These are phyloP conservation scores for Penicillium hesseltinei DNA, from an alignment of 2,329 filamentous ascomycete genomes.

Conservation along the genomic window DNA sequence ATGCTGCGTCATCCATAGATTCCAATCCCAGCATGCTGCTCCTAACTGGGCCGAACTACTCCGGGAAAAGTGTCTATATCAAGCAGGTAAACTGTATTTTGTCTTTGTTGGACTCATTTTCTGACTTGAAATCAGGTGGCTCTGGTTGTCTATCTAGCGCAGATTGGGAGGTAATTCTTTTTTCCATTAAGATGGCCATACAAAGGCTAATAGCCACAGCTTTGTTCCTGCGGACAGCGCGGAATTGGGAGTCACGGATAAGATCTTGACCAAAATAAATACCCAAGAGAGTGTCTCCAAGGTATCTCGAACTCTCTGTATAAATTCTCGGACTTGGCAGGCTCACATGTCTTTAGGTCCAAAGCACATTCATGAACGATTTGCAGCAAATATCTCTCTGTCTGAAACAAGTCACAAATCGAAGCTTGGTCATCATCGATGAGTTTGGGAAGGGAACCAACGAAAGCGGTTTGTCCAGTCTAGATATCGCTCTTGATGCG, in stretches of 20 bases:
- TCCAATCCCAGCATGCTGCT: conserved; percentile 66
- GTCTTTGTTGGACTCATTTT: background rate
- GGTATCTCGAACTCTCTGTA: conserved; percentile 23
- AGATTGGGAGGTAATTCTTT: conserved; percentile 73
- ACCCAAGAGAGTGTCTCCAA: conserved; percentile 68
- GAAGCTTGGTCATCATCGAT: conserved; percentile 83
- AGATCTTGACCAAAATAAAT: conserved; percentile 81
- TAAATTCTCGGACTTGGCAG: background rate
- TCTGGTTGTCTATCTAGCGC: conserved; percentile 85
- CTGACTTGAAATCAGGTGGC: conserved; percentile 55
- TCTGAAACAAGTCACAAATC: conserved; percentile 68
- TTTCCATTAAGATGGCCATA: background rate
- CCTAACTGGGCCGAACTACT: conserved; percentile 92
- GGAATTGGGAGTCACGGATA: conserved; percentile 82
- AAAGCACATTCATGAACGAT: conserved; percentile 75
- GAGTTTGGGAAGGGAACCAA: conserved; percentile 79
- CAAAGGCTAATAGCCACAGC: conserved; percentile 44
- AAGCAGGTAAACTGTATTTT: conserved; percentile 61
- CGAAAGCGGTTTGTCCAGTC: conserved; percentile 45
- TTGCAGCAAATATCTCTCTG: conserved; percentile 81
- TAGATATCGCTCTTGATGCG: background rate
- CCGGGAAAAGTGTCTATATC: conserved; percentile 92
- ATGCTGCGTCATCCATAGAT: conserved; percentile 1
- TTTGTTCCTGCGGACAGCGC: conserved; percentile 81
- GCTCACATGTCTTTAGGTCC: conserved; percentile 39